Evolutionary conservation across 257 asterid species (phyloP).

Genomic region (Verbena officinalis): DNA sequence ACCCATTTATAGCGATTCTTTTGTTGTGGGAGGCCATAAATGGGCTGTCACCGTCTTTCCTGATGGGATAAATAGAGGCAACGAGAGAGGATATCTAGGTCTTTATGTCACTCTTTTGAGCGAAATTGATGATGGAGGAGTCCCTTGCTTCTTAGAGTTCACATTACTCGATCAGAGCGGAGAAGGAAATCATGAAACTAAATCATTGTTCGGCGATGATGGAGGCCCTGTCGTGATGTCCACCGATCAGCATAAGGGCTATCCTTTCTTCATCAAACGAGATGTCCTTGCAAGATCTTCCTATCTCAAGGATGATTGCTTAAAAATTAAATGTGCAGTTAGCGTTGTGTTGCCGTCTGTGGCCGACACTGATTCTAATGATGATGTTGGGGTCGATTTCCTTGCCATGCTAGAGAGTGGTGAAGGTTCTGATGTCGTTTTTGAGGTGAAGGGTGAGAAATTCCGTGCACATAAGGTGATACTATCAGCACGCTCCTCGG

Average conservation of each 20-base stretch:
- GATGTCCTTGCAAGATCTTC: neutral
- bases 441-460: neutral
- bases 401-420: neutral
- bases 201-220: neutral
- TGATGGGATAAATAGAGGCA: neutral
- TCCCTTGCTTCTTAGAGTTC: neutral
- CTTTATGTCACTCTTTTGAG: neutral
- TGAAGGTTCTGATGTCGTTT: neutral
- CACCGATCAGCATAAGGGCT: neutral
- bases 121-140: neutral
- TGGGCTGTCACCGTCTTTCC: neutral
- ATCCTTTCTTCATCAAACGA: neutral
- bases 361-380: neutral
- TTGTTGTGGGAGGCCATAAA: slow-evolving; percentile 4
- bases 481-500: slow-evolving; percentile 3
- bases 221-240: neutral
- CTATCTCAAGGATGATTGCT: slow-evolving; percentile 13
- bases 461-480: neutral
- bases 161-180: slow-evolving; percentile 10
- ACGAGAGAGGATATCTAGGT: neutral
- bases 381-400: neutral
- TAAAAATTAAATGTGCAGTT: neutral
- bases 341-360: neutral
- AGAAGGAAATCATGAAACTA: neutral
- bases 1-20: neutral